These are phyloP conservation scores for Colletotrichum cereale DNA, from an alignment of 2,329 filamentous ascomycete species.

Conservation along the genomic window DNA sequence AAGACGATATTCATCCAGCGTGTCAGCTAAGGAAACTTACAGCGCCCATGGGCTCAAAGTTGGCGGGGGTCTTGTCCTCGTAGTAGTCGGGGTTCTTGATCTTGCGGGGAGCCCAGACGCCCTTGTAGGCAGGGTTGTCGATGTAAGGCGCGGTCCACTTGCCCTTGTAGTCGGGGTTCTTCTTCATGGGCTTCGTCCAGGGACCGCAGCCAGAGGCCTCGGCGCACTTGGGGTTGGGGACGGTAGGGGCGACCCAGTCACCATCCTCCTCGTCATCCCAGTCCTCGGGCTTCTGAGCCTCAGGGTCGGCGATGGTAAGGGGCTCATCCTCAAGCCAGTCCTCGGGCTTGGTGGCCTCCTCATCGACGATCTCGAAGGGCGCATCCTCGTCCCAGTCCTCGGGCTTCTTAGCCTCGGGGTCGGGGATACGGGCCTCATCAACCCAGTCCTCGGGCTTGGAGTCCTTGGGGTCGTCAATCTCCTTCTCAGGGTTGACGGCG, in stretches of 20 bases:
- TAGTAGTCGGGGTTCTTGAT: slow-evolving; percentile 97
- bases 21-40: slow-evolving; percentile 66
- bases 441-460: slow-evolving; percentile 97
- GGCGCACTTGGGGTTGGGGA: slow-evolving; percentile 95
- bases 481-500: slow-evolving; percentile 91
- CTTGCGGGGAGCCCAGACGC: slow-evolving; percentile 92
- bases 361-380: slow-evolving; percentile 94
- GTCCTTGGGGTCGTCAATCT: slow-evolving; percentile 96
- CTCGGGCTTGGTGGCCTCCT: slow-evolving; percentile 89
- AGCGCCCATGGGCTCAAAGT: slow-evolving; percentile 98
- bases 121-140: slow-evolving; percentile 99
- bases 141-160: slow-evolving; percentile 95
- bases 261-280: slow-evolving; percentile 99
- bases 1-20: slow-evolving; percentile 13
- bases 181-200: slow-evolving; percentile 92
- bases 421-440: slow-evolving; percentile 89
- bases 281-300: slow-evolving; percentile 97
- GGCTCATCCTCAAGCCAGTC: slow-evolving; percentile 97
- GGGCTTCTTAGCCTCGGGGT: slow-evolving; percentile 95
- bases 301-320: slow-evolving; percentile 85
- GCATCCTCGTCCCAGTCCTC: slow-evolving; percentile 99
- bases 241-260: slow-evolving; percentile 91
- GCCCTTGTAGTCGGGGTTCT: slow-evolving; percentile 98
- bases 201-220: slow-evolving; percentile 94
- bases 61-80: slow-evolving; percentile 95